Evolutionary conservation across 192 early-diverging fungal genomes (phyloP), one percentile per base, ranked within the genome.

Genomic region (Coemansia asiatica): DNA sequence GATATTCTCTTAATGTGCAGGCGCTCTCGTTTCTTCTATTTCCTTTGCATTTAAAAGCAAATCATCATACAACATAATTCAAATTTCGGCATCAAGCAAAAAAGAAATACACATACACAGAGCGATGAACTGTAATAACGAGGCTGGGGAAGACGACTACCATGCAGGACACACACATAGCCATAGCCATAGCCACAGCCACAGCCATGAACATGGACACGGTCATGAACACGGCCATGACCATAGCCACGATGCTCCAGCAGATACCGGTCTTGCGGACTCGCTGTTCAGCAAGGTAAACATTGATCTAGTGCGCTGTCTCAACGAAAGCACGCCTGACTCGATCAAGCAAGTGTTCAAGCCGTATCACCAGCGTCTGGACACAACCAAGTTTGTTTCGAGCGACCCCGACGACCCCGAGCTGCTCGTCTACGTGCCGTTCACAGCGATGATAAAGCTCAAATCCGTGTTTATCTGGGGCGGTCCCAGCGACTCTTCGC

Each of bases 381-480:
- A 95, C 68, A 86, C 83, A 21, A 69, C 84, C 4, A 75, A 89
- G 84, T 83, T 72, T 63, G 74, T 96, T 9, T 86, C 90, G 60
- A 90, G 89, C 49, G 94, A 96, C 74, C 86, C 87, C 0, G 97
- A 99, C 83, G 92, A 58, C 19, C 56, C 92, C 50, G 92, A 96
- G 76, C 81, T 99, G 16, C 90, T 99, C 49, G 67, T 99, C 13
- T 82, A 83, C 67, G 90, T 98, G 44, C 95, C 95, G 84, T 95
- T 98, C 72, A 95, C 91, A 21, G 93, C 89, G 4, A 87, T 82
- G 75, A 87, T 97, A 50, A 96, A 96, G 70, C 83, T 99, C 53
- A 94, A 93, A 66, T 92, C 91, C 6, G 94, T 99, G 44, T 85
- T 89, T 6, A 50, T 99, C 31, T 84, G 90, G 53, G 89, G 88